Evolutionary conservation across 2,329 filamentous ascomycete genomes (phyloP).

Genomic region (Xylaria sp.): DNA sequence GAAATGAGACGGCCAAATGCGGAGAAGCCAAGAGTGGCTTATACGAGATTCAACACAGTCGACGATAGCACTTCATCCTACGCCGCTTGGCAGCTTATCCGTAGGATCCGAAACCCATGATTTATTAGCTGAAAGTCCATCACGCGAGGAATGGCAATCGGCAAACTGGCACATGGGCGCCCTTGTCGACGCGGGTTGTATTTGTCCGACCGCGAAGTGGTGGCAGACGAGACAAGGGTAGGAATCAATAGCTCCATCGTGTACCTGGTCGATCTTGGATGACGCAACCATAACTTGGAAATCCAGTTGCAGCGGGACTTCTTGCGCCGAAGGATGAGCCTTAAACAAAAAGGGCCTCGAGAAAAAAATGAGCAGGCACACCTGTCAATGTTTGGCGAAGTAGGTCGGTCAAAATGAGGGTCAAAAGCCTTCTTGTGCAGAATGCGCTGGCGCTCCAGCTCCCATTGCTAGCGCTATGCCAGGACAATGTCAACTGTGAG

Average conservation of each 20-base stretch:
- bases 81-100: not conserved
- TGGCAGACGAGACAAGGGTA: no score
- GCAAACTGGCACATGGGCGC: not conserved
- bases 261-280: no score
- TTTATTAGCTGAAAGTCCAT: not conserved
- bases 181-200: no score
- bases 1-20: not conserved
- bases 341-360: no score
- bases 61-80: not conserved
- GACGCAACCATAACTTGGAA: not conserved
- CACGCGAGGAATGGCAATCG: not conserved
- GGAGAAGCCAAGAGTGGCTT: slow-evolving; percentile 15
- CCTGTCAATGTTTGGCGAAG: not conserved
- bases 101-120: not conserved
- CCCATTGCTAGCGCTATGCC: slow-evolving; percentile 13
- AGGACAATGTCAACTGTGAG: slow-evolving; percentile 21
- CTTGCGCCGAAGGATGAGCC: not conserved
- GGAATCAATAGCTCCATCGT: no score
- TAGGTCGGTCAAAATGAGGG: slow-evolving; percentile 11
- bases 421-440: slow-evolving; percentile 5
- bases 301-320: no score
- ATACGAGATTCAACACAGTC: slow-evolving; percentile 6
- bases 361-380: not conserved
- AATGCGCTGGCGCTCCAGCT: slow-evolving; percentile 14
- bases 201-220: no score